Evolutionary conservation across 805 yeast genomes (phyloP), one percentile per base, ranked within the genome.

Genomic region (Ogataea thermomethanolica): DNA sequence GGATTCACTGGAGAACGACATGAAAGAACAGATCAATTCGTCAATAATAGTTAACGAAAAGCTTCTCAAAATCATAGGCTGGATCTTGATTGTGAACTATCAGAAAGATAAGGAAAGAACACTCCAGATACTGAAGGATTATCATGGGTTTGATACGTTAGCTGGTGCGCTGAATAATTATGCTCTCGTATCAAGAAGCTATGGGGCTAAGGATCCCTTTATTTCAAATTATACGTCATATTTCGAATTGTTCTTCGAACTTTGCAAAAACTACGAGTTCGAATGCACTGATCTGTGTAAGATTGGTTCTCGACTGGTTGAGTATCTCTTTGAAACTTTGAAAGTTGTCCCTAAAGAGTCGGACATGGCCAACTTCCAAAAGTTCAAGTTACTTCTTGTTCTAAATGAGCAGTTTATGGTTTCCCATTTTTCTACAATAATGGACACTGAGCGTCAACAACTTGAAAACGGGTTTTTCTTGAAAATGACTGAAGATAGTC

Each of bases 391-490:
- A 11, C 60, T 90, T 9, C 65, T 90, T 28, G 80, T 88, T 1
- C 66, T 90, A 20, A 90, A 90, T 61, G 96, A 90, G 58, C 96
- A 90, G 61, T 90, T 78, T 61, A 78, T 90, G 81, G 82, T 87
- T 28, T 65, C 76, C 46, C 68, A 50, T 59, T 71, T 49, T 53
- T 70, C 54, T 5, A 27, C 41, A 5, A 33, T 36, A 26, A 32
- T 61, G 4, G 53, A 58, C 26, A 38, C 49, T 7, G 25, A 22
- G 6, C 21, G 17, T 1, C 41, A 39, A 10, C 43, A 33, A 10
- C 45, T 45, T 1, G 46, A 38, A 13, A 75, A 79, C 51, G 74
- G 73, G 43, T 82, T 85, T 2, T 76, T 84, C 53, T 67, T 71
- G 4, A 71, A 74, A 3, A 58, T 90, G 39, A 64, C 73, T 28